Percentiles rank a stretch among this genome's conserved stretches.
Conservation (phyloP, 352 stramenopile species). For the Phytopythium chamaehyphon region DNA sequence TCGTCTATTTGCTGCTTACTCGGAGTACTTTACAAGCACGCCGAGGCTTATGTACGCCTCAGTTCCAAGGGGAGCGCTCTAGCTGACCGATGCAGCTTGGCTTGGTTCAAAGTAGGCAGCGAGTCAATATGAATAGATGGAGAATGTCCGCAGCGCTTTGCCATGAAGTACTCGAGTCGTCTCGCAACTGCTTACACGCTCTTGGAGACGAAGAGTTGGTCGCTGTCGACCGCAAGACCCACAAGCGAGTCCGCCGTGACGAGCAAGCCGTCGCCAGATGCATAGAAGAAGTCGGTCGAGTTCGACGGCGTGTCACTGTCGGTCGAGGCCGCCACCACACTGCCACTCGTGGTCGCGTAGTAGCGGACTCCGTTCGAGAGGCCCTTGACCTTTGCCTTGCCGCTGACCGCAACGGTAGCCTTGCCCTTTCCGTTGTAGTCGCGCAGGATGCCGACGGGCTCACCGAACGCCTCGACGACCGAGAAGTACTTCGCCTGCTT, state of each 20-base stretch:
- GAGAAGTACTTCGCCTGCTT: slow-evolving; percentile 34
- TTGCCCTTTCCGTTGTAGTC: slow-evolving; percentile 24
- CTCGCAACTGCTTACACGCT: slow-evolving; percentile 19
- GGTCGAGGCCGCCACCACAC: slow-evolving; percentile 17
- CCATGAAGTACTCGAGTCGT: neutral
- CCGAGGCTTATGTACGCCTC: no score
- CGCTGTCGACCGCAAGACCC: slow-evolving; percentile 40
- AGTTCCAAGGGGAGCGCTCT: no score
- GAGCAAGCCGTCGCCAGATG: slow-evolving; percentile 21
- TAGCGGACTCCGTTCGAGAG: slow-evolving; percentile 31
- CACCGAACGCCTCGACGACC: slow-evolving; percentile 39
- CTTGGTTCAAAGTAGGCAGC: no score
- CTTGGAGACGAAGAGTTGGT: slow-evolving; percentile 59
- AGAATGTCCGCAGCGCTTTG: neutral
- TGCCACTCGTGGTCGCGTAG: slow-evolving; percentile 56
- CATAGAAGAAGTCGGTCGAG: slow-evolving; percentile 37
- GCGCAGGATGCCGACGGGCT: slow-evolving; percentile 42
- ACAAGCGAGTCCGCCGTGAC: slow-evolving; percentile 54
- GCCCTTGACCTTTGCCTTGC: slow-evolving; percentile 28
- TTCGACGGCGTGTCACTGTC: slow-evolving; percentile 7
- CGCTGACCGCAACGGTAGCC: slow-evolving; percentile 23
- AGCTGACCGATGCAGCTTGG: no score
- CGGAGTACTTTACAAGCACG: no score
- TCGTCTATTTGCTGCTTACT: no score
- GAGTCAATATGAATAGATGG: neutral